Evolutionary conservation across 495 filamentous ascomycete genomes (phyloP).

Genomic region (Hypoxylon cercidicola): DNA sequence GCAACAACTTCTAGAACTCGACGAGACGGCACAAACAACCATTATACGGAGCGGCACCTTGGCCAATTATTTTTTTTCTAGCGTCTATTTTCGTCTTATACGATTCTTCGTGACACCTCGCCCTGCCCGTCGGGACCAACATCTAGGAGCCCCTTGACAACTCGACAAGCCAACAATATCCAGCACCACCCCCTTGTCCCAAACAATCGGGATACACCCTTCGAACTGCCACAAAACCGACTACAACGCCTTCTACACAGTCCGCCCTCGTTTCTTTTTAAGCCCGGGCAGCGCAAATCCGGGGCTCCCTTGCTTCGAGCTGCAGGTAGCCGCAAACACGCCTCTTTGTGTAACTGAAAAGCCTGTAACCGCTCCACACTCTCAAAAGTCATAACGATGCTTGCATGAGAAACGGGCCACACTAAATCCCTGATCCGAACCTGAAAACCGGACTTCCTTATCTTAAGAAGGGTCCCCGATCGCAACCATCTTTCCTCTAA

Average conservation of each 20-base stretch:
- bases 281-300: slow-evolving; percentile 5
- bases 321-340: slow-evolving; percentile 39
- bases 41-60: neutral
- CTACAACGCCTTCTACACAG: slow-evolving; percentile 3
- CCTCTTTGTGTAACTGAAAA: slow-evolving; percentile 28
- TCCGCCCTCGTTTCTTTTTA: slow-evolving; percentile 7
- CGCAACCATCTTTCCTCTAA: neutral
- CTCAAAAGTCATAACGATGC: slow-evolving; percentile 22
- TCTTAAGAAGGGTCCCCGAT: neutral
- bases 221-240: slow-evolving; percentile 4
- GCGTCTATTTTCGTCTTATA: slow-evolving; percentile 24
- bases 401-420: slow-evolving; percentile 27
- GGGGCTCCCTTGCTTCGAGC: slow-evolving; percentile 32
- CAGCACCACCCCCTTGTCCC: slow-evolving; percentile 9
- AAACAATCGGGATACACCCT: slow-evolving; percentile 11
- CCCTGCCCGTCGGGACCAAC: slow-evolving; percentile 12
- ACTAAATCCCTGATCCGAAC: slow-evolving; percentile 23
- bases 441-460: slow-evolving; percentile 8
- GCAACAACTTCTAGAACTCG: neutral
- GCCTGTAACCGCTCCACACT: slow-evolving; percentile 11
- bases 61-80: neutral
- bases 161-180: neutral
- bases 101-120: slow-evolving; percentile 21
- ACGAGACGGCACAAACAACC: slow-evolving; percentile 9
- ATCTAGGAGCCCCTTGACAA: neutral